Evolutionary conservation across 2,329 filamentous ascomycete genomes (phyloP), one percentile per base, ranked within the genome.

Genomic region (Lecanicillium sp.): DNA sequence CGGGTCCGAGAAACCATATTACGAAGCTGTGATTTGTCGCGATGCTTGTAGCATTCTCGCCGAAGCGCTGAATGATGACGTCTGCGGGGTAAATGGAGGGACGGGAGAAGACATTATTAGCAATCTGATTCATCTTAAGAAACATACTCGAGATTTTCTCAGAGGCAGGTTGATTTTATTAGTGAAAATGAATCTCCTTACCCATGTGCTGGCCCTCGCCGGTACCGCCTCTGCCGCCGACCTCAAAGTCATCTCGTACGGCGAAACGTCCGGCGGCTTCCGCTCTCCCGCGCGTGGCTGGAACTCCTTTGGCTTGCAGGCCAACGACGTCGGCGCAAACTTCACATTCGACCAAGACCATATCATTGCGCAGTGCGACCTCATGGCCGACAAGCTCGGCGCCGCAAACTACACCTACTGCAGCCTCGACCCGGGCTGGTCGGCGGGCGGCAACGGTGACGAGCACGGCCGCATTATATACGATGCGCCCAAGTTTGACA

Each of bases 381-480:
- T 37, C 19, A 32, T 55, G 20, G 52, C 50, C 17, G 23, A n/a
- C 10, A 29, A 39, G 40, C 40, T 47, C 26, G 17, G 8, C 33
- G 35, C 27, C 4, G 44, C 24, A 26, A 49, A 49, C 20, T 54
- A 56, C 43, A 52, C 47, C 5, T 50, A 51, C 42, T 56, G 52
- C 51, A 53, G 54, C 26, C 38, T 56, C 23, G 54, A 56, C 42
- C 54, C 54, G 17, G 54, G 54, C 23, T 55, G 54, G 52, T 55
- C 54, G n/a, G 54, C 53, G 33, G 54, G 52, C 33, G 44, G 26
- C 20, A 50, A 54, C 39, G 54, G 54, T 12, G 54, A 55, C 37
- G 52, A 55, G 17, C 33, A 52, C 30, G 54, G 54, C 17, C 48
- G 52, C 14, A 55, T 54, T 38, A 48, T 52, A 10, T 55, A 55